These are phyloP conservation scores for Pyrus communis DNA, from an alignment of 306 rosid genomes.

Conservation along the genomic window DNA sequence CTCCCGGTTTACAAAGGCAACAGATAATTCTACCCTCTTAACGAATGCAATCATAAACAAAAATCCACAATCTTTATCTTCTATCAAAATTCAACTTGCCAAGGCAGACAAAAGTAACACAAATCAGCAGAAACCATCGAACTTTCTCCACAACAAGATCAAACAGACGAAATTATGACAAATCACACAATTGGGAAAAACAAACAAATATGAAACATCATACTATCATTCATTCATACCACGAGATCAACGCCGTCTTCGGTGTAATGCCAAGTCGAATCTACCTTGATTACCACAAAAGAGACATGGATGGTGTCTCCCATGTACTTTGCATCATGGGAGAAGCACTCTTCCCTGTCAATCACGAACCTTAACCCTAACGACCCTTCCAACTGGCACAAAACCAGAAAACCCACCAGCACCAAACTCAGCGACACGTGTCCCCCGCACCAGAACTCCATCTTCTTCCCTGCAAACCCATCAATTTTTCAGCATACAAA, in stretches of 20 bases:
- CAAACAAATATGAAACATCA: not conserved
- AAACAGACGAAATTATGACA: not conserved
- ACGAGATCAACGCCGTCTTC: conserved; percentile 78
- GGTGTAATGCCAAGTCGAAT: conserved; percentile 62
- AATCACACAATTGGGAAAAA: not conserved
- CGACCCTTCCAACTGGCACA: conserved; percentile 28
- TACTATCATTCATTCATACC: conserved; percentile 33
- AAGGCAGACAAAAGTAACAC: not conserved
- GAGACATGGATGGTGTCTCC: conserved; percentile 84
- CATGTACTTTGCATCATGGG: conserved; percentile 65
- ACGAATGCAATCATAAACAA: not conserved
- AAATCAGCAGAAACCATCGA: not conserved
- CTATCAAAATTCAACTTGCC: not conserved
- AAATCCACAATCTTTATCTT: not conserved
- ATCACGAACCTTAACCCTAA: conserved; percentile 74
- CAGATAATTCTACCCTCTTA: not conserved
- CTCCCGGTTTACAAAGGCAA: not conserved
- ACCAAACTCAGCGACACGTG: conserved; percentile 18
- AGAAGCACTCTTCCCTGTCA: conserved; percentile 79
- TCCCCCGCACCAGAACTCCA: conserved; percentile 10
- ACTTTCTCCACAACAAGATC: not conserved
- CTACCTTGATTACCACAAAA: conserved; percentile 81
- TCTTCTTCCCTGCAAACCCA: not conserved
- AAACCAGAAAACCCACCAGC: conserved; percentile 27
- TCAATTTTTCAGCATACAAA: not conserved